Base-by-base conservation (phyloP, 2,329 filamentous ascomycete species). In the Neurospora crassa region DNA sequence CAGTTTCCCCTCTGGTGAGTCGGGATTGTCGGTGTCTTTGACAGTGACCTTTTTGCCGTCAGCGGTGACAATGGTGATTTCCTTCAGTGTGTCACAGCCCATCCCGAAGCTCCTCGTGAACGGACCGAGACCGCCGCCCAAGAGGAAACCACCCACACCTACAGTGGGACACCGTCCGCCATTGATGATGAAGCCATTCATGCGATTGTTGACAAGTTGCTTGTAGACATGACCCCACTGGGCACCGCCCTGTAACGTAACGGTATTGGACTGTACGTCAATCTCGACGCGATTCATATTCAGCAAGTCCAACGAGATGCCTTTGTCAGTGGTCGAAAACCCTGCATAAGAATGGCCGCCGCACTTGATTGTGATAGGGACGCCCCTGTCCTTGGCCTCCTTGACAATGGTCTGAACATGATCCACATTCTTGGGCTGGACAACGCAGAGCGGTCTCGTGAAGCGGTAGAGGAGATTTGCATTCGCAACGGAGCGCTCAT, bases 31-130 rank as follows among this genome's bases (percentile, higher is more conserved):
- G 0, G 74, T 67, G 1, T 72, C 73, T 67, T 79, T 82, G 10
- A 79, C 82, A 10, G 80, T 78, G 37, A 83, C 76, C 67, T 84
- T 78, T 2, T 71, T 43, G 1, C 83, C 83, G 71, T 79, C 75
- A 0, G 80, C 79, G 2, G 83, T 78, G 1, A 85, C 82, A n/a
- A 85, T 78, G 73, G 83, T 77, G 59, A 75, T 81, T 70, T 78
- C 79, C 20, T 76, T 71, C 8, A 83, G 76, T 40, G 77, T 81
- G 72, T 83, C 82, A 71, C 79, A 81, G 40, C 77, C 79, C 40
- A 82, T 80, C 1, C 84, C 83, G 67, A 79, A 37, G 8, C 53
- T 42, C 7, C 68, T 42, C 8, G 70, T 47, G 47, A 75, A 75
- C 70, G 74, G 78, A 12, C 70, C 74, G 42, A 75, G 74, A n/a